A percentile compares a stretch with the other conserved stretches of the same genome.
Evolutionary conservation across 106 monocot genomes (phyloP).

Genomic region (Acorus gramineus): DNA sequence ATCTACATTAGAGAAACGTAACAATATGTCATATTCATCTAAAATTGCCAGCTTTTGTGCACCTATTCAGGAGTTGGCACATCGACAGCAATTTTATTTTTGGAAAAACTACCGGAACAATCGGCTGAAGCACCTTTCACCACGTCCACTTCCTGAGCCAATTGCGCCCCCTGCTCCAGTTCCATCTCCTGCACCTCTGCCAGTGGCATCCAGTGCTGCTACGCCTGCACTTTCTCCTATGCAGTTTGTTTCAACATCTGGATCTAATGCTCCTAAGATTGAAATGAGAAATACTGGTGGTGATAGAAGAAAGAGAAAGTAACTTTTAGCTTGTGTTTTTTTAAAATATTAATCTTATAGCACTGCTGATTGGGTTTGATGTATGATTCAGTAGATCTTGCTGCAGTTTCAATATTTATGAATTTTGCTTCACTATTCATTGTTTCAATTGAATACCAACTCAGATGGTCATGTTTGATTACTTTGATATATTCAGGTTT

Average conservation of each 20-base stretch:
- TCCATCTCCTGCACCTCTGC: constrained; percentile 5
- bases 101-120: constrained; percentile 99
- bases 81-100: constrained; percentile 83
- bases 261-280: constrained; percentile 47
- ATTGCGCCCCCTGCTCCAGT: constrained; percentile 18
- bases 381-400: too few relatives aligned
- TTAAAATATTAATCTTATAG: too few relatives aligned
- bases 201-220: constrained; percentile 16
- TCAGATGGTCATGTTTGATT: too few relatives aligned
- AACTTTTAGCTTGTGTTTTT: background rate
- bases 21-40: background rate
- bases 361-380: too few relatives aligned
- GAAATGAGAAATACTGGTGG: constrained; percentile 71
- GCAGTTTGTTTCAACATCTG: constrained; percentile 61
- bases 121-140: constrained; percentile 89
- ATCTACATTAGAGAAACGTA: too few relatives aligned
- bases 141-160: constrained; percentile 74
- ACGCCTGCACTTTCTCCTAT: constrained; percentile 39
- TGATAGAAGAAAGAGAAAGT: constrained; percentile 97
- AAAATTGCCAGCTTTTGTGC: background rate
- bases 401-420: too few relatives aligned
- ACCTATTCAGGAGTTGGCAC: constrained; percentile 73
- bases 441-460: too few relatives aligned
- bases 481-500: too few relatives aligned
- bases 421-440: too few relatives aligned